Percentiles rank a stretch among this genome's conserved stretches.
Evolutionary conservation across 495 filamentous ascomycete species (phyloP).

Genomic region (Paragyromitra xinjiangensis): DNA sequence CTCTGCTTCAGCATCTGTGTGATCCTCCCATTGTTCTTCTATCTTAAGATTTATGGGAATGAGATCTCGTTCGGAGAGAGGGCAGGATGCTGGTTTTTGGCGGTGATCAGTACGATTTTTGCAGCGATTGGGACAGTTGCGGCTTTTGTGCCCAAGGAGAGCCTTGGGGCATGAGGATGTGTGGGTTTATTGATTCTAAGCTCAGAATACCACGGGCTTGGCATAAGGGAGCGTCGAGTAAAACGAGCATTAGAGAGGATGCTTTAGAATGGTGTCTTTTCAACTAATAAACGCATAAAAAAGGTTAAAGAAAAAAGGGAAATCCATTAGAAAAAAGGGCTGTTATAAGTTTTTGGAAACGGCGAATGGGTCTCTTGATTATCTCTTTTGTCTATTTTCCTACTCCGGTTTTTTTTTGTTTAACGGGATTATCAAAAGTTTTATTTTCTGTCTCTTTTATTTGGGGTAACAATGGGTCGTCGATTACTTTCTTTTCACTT

Average conservation of each 20-base stretch:
- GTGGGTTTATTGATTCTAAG: not conserved
- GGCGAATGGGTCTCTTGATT: conserved; percentile 41
- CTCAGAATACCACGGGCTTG: not conserved
- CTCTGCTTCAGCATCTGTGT: conserved; percentile 95
- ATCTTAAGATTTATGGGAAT: conserved; percentile 89
- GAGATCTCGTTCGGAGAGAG: conserved; percentile 74
- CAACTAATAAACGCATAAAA: conserved; percentile 18
- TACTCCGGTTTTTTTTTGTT: conserved; percentile 29
- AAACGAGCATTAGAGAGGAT: conserved; percentile 8
- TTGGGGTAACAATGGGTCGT: conserved; percentile 5
- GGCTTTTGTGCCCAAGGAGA: conserved; percentile 82
- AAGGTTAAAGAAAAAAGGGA: conserved; percentile 18
- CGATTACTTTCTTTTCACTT: conserved; percentile 2
- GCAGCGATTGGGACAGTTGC: conserved; percentile 83
- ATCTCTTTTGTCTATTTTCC: conserved; percentile 9
- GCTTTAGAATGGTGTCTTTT: conserved; percentile 15
- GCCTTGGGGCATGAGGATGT: conserved; percentile 56
- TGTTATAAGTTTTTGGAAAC: conserved; percentile 24
- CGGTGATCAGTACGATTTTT: conserved; percentile 72
- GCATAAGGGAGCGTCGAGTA: not conserved
- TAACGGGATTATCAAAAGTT: conserved; percentile 32
- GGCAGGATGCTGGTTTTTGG: conserved; percentile 72
- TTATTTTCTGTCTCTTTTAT: conserved; percentile 15
- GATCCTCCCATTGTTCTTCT: conserved; percentile 85
- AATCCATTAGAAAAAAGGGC: conserved; percentile 34